phyloP scores from a whole-genome alignment of 164 flowering plant genomes.

The Hamamelis virginiana region DNA sequence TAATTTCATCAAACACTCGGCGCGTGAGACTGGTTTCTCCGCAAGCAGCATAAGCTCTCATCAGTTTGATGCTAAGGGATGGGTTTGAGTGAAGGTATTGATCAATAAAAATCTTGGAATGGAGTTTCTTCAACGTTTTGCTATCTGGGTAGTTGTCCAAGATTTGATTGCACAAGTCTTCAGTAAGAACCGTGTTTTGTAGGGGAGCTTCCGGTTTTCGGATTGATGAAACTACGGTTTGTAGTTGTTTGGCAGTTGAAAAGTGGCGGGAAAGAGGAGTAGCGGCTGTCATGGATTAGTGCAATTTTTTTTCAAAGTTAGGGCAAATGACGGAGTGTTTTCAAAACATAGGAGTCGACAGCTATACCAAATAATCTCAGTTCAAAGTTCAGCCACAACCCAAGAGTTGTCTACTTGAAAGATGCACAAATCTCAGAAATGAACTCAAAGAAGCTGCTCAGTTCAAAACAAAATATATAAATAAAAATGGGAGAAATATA shows the following conservation, averaged over 20 bases:
- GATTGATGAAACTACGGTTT: slow-evolving; percentile 10
- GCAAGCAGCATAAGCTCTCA: slow-evolving; percentile 32
- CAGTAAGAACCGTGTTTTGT: not conserved
- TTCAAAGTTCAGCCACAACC: too few species aligned
- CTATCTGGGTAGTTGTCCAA: slow-evolving; percentile 31
- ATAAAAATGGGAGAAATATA: too few species aligned
- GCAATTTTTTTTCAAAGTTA: too few species aligned
- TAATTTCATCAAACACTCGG: slow-evolving; percentile 30
- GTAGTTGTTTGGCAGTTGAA: slow-evolving; percentile 6
- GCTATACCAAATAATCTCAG: too few species aligned
- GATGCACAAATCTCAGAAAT: too few species aligned
- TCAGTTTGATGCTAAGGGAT: slow-evolving; percentile 29
- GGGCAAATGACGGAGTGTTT: too few species aligned
- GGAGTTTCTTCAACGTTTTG: slow-evolving; percentile 30
- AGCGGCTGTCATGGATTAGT: too few species aligned
- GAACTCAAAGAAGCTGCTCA: too few species aligned
- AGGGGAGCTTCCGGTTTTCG: not conserved
- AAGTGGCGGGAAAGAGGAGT: slow-evolving; percentile 20
- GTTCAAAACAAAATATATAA: too few species aligned
- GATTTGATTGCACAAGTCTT: slow-evolving; percentile 11
- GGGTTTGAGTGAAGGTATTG: slow-evolving; percentile 19
- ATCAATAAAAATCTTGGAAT: slow-evolving; percentile 22
- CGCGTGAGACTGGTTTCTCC: slow-evolving; percentile 18
- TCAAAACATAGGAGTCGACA: too few species aligned
- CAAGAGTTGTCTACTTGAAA: too few species aligned